These are phyloP conservation scores for Phlebiopsis gigantea DNA, from an alignment of 768 basidiomycete genomes.

Conservation along the genomic window DNA sequence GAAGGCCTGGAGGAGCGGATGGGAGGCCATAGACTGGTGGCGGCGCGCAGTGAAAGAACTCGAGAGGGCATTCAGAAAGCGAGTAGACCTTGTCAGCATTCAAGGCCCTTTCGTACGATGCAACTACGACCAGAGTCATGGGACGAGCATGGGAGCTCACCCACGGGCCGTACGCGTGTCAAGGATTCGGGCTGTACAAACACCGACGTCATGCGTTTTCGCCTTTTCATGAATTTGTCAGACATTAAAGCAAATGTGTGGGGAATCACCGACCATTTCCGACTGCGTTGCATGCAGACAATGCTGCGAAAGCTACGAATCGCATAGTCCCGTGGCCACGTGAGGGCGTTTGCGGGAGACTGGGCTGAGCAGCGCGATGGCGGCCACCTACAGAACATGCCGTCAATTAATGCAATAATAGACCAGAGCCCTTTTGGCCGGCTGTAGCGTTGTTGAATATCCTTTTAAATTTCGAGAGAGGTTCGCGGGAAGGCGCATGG, in stretches of 20 bases:
- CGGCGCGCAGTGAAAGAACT: not conserved
- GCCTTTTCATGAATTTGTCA: not conserved
- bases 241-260: not conserved
- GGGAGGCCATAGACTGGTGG: conserved; percentile 38
- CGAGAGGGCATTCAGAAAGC: not conserved
- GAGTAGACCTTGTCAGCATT: not conserved
- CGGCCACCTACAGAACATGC: not conserved
- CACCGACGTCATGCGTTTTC: not conserved
- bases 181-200: too few species aligned
- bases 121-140: not conserved
- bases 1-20: conserved; percentile 49
- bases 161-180: not conserved
- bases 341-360: not conserved
- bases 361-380: not conserved
- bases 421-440: not conserved
- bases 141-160: not conserved
- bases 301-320: not conserved
- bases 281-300: not conserved
- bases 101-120: not conserved
- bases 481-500: conserved; percentile 17
- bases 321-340: not conserved
- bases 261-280: not conserved
- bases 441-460: not conserved
- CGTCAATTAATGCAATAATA: not conserved
- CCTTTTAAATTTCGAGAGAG: not conserved